These are phyloP conservation scores for Moesziomyces parantarcticus DNA, from an alignment of 1,284 basidiomycete genomes.

Conservation along the genomic window DNA sequence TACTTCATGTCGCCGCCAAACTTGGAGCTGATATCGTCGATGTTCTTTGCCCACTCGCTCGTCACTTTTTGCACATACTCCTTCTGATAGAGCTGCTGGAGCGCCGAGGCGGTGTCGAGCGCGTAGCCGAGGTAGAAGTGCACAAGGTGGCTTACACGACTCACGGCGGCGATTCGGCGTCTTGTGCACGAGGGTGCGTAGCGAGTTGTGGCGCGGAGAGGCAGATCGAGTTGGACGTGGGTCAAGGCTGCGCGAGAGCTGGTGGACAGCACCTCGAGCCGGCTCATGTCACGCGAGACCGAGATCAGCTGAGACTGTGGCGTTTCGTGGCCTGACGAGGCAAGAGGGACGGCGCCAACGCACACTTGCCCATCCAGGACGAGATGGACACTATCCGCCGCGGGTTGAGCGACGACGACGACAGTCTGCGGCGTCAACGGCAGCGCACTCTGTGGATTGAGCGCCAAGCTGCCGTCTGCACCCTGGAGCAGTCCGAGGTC, in stretches of 20 bases:
- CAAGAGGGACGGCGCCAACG: slow-evolving; percentile 16
- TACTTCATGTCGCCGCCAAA: slow-evolving; percentile 51
- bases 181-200: slow-evolving; percentile 15
- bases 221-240: slow-evolving; percentile 5
- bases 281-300: slow-evolving; percentile 20
- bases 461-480: slow-evolving; percentile 8
- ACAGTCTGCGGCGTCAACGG: slow-evolving; percentile 24
- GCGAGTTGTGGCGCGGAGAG: slow-evolving; percentile 8
- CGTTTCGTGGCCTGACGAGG: not conserved
- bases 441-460: slow-evolving; percentile 15
- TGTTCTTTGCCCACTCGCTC: slow-evolving; percentile 48
- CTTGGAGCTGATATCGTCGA: slow-evolving; percentile 39
- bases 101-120: slow-evolving; percentile 32
- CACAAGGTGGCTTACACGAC: slow-evolving; percentile 33
- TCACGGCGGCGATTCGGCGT: slow-evolving; percentile 13
- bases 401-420: slow-evolving; percentile 17
- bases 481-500: slow-evolving; percentile 33
- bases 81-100: slow-evolving; percentile 29
- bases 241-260: slow-evolving; percentile 1
- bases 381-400: not conserved
- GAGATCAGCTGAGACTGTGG: slow-evolving; percentile 3
- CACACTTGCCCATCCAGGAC: slow-evolving; percentile 35
- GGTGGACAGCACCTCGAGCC: slow-evolving; percentile 1
- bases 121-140: slow-evolving; percentile 49
- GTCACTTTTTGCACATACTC: slow-evolving; percentile 31